Evolutionary conservation across 1,284 basidiomycete genomes (phyloP), one percentile per base, ranked within the genome.

Genomic region (Cystobasidium slooffiae): DNA sequence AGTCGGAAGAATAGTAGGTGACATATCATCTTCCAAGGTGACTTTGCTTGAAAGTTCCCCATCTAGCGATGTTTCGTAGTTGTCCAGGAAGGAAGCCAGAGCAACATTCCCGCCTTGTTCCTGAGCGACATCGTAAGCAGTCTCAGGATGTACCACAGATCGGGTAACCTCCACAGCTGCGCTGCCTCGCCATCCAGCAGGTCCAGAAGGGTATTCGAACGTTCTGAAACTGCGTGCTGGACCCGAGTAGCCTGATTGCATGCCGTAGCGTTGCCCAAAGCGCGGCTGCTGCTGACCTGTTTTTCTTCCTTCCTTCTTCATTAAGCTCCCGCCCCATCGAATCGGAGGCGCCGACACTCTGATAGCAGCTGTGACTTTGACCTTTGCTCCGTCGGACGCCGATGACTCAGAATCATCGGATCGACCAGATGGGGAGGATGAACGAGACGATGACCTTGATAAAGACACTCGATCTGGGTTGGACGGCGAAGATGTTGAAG

Each of bases 201-300:
- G 6, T n/a, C 43, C 37, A 6, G 31, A 39, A 59, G 56, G 56
- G 20, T 41, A 41, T n/a, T 59, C 46, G 44, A 47, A 63, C 20
- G 61, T 49, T 14, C 61, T 46, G 61, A 47, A 63, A 63, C 31
- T 63, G 46, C 46, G 61, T 49, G 44, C 47, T 20, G 61, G 46
- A 8, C 61, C 61, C 20, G 61, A 6, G 24, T 47, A 63, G n/a
- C 61, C 61, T 9, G 61, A 41, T 16, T 63, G 61, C 43, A 63
- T 63, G 12, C 61, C 61, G 18, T 63, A 63, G 10, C 56, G 56
- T 22, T n/a, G 14, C 9, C 37, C 8, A 18, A 44, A 63, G 39
- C 61, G 39, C 47, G 31, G 61, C 14, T 22, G 61, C 6, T 6
- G 24, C 16, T 49, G 20, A n/a, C 61, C 47, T 63, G 61, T 1